A percentile compares a stretch with the other conserved stretches of the same genome.
Conservation (phyloP, 2,329 filamentous ascomycete species). For the Colletotrichum sp. region DNA sequence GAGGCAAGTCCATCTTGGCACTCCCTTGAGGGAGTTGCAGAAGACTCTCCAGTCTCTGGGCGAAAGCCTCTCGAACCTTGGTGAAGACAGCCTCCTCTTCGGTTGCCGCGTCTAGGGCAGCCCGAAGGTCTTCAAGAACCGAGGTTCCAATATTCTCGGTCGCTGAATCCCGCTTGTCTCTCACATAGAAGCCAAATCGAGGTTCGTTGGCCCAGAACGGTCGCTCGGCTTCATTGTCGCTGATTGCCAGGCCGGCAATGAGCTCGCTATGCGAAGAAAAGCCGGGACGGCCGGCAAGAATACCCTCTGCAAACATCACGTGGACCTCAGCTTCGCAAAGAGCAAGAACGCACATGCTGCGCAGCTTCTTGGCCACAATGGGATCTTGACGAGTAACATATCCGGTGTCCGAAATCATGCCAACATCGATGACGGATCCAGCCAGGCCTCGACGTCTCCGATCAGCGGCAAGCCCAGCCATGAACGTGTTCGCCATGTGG, state of each 20-base stretch:
- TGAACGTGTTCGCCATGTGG: conserved; percentile 46
- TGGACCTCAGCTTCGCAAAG: conserved; percentile 17
- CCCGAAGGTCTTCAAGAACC: not conserved
- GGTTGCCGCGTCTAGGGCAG: not conserved
- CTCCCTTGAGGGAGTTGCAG: not conserved
- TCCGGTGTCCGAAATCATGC: conserved; percentile 43
- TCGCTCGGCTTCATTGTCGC: not conserved
- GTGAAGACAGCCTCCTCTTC: not conserved
- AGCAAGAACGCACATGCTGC: conserved; percentile 6
- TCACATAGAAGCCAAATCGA: not conserved
- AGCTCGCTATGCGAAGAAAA: conserved; percentile 24
- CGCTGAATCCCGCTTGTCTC: not conserved
- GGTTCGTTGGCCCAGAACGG: not conserved
- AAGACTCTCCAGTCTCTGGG: not conserved
- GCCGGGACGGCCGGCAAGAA: conserved; percentile 35
- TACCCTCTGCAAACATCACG: conserved; percentile 43
- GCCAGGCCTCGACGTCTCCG: conserved; percentile 39
- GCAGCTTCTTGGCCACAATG: not conserved
- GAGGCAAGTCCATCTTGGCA: not conserved
- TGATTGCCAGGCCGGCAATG: conserved; percentile 24
- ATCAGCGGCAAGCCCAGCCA: conserved; percentile 38
- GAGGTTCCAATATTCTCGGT: not conserved
- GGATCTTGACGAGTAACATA: conserved; percentile 33
- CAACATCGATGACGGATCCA: conserved; percentile 41
- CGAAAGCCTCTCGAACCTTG: not conserved